Conservation (phyloP, 2,329 filamentous ascomycete species). For the Calonectria henricotiae region DNA sequence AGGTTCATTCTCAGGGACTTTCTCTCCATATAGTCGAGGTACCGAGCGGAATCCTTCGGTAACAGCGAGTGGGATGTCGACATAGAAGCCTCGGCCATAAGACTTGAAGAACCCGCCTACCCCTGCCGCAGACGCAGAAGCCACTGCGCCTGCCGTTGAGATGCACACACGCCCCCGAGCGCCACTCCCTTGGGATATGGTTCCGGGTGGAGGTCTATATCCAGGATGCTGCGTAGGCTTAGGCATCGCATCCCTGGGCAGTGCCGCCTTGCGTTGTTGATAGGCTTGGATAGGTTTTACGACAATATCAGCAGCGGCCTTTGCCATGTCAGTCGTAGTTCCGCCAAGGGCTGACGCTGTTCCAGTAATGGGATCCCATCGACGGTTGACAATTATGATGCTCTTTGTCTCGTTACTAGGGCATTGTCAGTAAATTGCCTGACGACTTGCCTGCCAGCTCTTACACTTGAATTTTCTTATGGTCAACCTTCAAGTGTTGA, state of each 20-base stretch:
- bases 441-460: not conserved
- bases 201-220: not conserved
- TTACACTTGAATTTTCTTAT: conserved; percentile 39
- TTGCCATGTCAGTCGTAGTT: conserved; percentile 31
- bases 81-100: conserved; percentile 36
- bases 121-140: conserved; percentile 35
- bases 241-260: not conserved
- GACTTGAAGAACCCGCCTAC: conserved; percentile 43
- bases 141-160: conserved; percentile 34
- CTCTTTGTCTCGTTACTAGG: conserved; percentile 39
- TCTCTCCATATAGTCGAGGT: conserved; percentile 35
- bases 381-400: conserved; percentile 37
- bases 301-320: conserved; percentile 38
- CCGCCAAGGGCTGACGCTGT: conserved; percentile 31
- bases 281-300: conserved; percentile 40
- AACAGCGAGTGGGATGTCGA: conserved; percentile 41
- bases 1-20: conserved; percentile 38
- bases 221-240: not conserved
- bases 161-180: not conserved
- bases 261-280: conserved; percentile 30
- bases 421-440: not conserved
- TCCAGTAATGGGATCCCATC: conserved; percentile 46
- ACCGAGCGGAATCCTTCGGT: conserved; percentile 46
- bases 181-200: not conserved
- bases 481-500: conserved; percentile 27